These are phyloP conservation scores for Penicillium sp. DNA, from an alignment of 2,329 filamentous ascomycete genomes.

Conservation along the genomic window DNA sequence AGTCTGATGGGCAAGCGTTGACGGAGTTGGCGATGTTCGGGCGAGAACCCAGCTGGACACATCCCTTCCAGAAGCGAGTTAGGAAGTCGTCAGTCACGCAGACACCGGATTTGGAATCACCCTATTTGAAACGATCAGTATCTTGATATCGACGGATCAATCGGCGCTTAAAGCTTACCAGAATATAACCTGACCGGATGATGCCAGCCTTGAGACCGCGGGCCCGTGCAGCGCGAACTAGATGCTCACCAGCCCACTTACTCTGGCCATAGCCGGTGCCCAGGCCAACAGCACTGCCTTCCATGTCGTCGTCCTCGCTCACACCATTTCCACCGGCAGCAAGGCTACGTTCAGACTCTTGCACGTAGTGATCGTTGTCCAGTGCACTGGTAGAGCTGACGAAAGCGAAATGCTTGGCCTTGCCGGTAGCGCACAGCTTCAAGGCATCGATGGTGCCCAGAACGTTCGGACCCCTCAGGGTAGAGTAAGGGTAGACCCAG, in stretches of 20 bases:
- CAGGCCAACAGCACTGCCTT: constrained; percentile 73
- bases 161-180: constrained; percentile 45
- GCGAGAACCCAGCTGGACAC: constrained; percentile 72
- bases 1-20: constrained; percentile 84
- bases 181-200: constrained; percentile 81
- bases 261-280: constrained; percentile 87
- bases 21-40: constrained; percentile 83
- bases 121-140: constrained; percentile 1
- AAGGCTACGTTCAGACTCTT: constrained; percentile 66
- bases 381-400: constrained; percentile 81
- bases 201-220: constrained; percentile 76
- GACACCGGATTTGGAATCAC: constrained; percentile 67
- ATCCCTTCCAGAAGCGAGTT: constrained; percentile 82
- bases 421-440: constrained; percentile 72
- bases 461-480: constrained; percentile 74
- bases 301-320: constrained; percentile 74
- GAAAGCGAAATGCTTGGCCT: constrained; percentile 77
- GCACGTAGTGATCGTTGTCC: constrained; percentile 78
- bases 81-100: constrained; percentile 89
- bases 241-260: constrained; percentile 77
- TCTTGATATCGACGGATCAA: not conserved
- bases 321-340: constrained; percentile 66
- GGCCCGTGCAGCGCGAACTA: constrained; percentile 76
- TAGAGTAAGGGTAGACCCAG: constrained; percentile 78
- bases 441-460: constrained; percentile 76